Percentiles rank a stretch among this genome's conserved stretches.
Conservation (phyloP, 495 filamentous ascomycete genomes). For the Xylaria sp. region DNA sequence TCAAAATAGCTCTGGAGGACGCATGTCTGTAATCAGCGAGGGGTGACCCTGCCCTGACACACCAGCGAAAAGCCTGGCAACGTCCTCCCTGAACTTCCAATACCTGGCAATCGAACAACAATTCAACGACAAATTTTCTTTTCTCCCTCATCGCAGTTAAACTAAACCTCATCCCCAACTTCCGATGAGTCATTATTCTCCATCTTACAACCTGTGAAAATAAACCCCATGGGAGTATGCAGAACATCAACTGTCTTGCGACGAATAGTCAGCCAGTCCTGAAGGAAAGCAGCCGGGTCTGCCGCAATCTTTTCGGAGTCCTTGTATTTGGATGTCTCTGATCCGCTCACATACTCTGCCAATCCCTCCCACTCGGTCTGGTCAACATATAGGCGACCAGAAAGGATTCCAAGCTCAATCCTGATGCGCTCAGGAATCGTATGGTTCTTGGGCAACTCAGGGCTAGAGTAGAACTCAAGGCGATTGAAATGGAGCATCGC, state of each 20-base stretch:
- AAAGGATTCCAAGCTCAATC: conserved; percentile 62
- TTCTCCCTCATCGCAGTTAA: background rate
- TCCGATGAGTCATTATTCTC: background rate
- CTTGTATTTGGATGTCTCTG: background rate
- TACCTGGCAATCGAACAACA: background rate
- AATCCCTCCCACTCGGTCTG: conserved; percentile 44
- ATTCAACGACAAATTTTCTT: background rate
- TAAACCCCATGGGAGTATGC: conserved; percentile 64
- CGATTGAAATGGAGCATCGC: conserved; percentile 61
- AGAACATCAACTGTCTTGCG: conserved; percentile 59
- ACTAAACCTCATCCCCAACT: background rate
- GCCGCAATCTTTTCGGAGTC: conserved; percentile 1
- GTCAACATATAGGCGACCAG: conserved; percentile 63
- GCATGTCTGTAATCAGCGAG: background rate
- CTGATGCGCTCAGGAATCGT: conserved; percentile 51
- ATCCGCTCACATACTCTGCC: conserved; percentile 2
- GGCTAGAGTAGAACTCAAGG: conserved; percentile 56
- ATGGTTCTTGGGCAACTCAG: conserved; percentile 47
- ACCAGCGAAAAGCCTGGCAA: background rate
- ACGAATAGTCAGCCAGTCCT: conserved; percentile 59
- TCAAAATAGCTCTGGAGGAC: background rate
- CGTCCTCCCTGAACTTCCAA: background rate
- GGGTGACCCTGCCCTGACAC: background rate
- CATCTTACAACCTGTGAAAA: conserved; percentile 50
- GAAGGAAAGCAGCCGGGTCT: background rate